Base-by-base conservation (phyloP, 1,139 yeast species). In the Saccharomyces hybrid region DNA sequence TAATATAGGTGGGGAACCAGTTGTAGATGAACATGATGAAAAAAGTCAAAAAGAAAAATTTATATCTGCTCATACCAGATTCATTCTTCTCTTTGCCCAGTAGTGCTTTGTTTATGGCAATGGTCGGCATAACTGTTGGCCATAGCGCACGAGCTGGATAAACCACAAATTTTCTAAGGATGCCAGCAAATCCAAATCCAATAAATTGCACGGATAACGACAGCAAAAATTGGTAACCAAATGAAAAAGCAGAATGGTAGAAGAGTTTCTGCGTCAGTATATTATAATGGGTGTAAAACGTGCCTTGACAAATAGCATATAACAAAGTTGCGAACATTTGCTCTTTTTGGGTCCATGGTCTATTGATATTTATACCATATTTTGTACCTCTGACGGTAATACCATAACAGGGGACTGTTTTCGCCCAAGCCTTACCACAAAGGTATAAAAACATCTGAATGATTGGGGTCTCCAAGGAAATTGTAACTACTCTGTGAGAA, bases 291-390 rank as follows among this genome's bases (percentile, higher is more conserved):
- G 76, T 79, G 54, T 79, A 78, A 44, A 78, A 73, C 48, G 74
- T 66, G 27, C 75, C 74, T 46, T 73, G 69, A n/a, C 78, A 67
- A 49, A 74, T 74, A 41, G 76, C 70, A 60, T 76, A 75, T 58
- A 78, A 71, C 34, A 78, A 59, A 0, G 86, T 79, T 2, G 82
- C 74, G 57, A 82, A 72, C 83, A 82, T 80, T 72, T 85, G 88
- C 65, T 86, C 93, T 67, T 86, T 86, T 61, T 73, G 76, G 41
- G 78, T 73, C 87, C 88, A 86, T 5, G 82, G 82, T 6, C 84
- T 84, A 1, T 83, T 82, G 41, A 61, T 54, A 67, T 83, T 76
- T 62, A 81, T 62, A 52, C 79, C 68, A 63, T 70, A 57, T 54
- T 73, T 72, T 54, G 60, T 65, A 42, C 75, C 78, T 59, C 70